These are phyloP conservation scores for Xylaria nigripes DNA, from an alignment of 495 filamentous ascomycete species.

Conservation along the genomic window DNA sequence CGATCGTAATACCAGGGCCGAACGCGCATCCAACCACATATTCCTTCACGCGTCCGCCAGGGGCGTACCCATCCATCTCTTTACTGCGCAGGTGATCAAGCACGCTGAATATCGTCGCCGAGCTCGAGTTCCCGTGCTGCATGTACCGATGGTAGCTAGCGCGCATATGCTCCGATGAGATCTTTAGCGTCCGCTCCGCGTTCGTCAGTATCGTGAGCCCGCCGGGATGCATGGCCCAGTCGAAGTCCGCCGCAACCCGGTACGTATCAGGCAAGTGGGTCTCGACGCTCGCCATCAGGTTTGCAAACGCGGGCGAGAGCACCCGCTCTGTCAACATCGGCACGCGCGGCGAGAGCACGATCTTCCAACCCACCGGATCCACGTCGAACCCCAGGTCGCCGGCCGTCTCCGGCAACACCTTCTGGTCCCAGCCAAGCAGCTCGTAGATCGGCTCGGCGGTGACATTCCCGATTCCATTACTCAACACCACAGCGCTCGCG, in stretches of 20 bases:
- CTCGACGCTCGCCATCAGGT: conserved; percentile 36
- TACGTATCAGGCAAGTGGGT: conserved; percentile 32
- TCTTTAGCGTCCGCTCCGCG: conserved; percentile 44
- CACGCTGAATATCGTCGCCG: conserved; percentile 53
- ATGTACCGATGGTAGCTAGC: conserved; percentile 57
- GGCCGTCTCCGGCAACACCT: conserved; percentile 47
- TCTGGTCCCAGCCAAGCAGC: conserved; percentile 52
- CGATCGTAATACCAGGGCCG: conserved; percentile 55
- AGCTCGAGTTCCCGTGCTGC: conserved; percentile 54
- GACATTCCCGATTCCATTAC: conserved; percentile 42
- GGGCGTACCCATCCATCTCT: conserved; percentile 46
- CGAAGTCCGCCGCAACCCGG: conserved; percentile 43
- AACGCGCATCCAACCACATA: conserved; percentile 58
- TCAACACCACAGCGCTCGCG: conserved; percentile 50
- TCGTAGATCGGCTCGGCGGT: conserved; percentile 41
- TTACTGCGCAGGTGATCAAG: conserved; percentile 49
- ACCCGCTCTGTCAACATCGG: conserved; percentile 42
- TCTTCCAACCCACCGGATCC: conserved; percentile 54
- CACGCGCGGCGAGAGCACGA: conserved; percentile 49
- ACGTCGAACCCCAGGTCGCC: conserved; percentile 52
- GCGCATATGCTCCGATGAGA: conserved; percentile 51
- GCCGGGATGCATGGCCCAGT: conserved; percentile 64
- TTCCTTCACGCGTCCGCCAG: conserved; percentile 37
- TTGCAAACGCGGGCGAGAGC: conserved; percentile 42
- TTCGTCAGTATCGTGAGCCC: conserved; percentile 56